Percentiles rank a stretch among this genome's conserved stretches.
Conservation (phyloP, 2,329 filamentous ascomycete species). For the Penicillium rolfsii region DNA sequence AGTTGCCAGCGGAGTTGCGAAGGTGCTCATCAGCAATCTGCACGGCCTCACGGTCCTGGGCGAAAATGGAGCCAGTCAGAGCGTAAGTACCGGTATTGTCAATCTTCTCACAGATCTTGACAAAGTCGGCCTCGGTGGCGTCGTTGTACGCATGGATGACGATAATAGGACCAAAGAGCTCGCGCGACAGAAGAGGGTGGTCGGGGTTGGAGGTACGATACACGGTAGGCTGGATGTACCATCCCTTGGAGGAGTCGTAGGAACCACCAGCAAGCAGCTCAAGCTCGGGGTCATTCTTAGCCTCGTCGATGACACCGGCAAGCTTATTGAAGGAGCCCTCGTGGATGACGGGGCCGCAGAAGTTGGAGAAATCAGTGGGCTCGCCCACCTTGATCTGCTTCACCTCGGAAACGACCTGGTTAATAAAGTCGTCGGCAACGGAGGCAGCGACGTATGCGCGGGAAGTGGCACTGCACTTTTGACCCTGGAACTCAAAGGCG, state of each 20-base stretch:
- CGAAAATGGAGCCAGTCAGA: constrained; percentile 50
- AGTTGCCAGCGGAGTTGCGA: constrained; percentile 46
- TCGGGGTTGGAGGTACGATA: constrained; percentile 73
- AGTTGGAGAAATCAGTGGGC: constrained; percentile 73
- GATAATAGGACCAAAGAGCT: constrained; percentile 82
- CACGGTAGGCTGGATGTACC: constrained; percentile 81
- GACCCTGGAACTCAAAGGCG: constrained; percentile 88
- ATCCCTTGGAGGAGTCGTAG: constrained; percentile 77
- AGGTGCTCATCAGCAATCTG: constrained; percentile 42
- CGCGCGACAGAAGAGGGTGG: constrained; percentile 74
- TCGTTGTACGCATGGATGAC: constrained; percentile 79
- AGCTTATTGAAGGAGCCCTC: constrained; percentile 80
- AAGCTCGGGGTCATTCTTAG: constrained; percentile 74
- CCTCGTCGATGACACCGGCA: constrained; percentile 72
- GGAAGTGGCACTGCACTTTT: constrained; percentile 87
- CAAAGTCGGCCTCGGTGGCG: constrained; percentile 59
- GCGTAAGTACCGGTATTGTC: constrained; percentile 48
- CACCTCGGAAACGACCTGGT: constrained; percentile 68
- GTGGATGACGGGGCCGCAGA: constrained; percentile 88
- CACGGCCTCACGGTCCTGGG: constrained; percentile 43
- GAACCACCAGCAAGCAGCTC: constrained; percentile 74
- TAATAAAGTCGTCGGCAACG: constrained; percentile 71
- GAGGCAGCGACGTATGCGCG: constrained; percentile 78
- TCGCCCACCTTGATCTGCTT: constrained; percentile 71
- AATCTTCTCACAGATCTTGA: constrained; percentile 58